Conservation (phyloP, 345 rosid species). For the Cochlearia excelsa region DNA sequence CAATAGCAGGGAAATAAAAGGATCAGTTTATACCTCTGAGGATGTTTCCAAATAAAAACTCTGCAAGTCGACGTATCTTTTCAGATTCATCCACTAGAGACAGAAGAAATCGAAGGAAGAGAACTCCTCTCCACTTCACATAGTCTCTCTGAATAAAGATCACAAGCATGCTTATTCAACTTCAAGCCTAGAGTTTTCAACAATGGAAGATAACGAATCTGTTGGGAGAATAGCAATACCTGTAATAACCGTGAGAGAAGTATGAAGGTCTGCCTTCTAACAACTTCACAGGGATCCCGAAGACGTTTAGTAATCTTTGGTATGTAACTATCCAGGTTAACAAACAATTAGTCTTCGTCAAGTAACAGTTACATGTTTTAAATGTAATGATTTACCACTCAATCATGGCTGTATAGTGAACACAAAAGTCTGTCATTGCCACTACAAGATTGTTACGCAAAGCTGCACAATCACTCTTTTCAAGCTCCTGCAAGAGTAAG, state of each 20-base stretch:
- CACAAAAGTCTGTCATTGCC: slow-evolving; percentile 86
- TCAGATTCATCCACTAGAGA: slow-evolving; percentile 92
- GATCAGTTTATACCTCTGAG: slow-evolving; percentile 56
- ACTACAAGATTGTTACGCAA: slow-evolving; percentile 92
- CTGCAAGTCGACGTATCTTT: slow-evolving; percentile 84
- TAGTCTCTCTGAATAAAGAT: slow-evolving; percentile 71
- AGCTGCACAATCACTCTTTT: slow-evolving; percentile 79
- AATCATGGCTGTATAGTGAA: slow-evolving; percentile 83
- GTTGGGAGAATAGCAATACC: slow-evolving; percentile 43
- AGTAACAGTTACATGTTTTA: background rate
- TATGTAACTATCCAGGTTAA: slow-evolving; percentile 60
- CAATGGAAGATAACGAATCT: background rate
- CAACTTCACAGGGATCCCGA: slow-evolving; percentile 83
- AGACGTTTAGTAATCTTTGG: slow-evolving; percentile 80
- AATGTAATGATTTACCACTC: slow-evolving; percentile 70
- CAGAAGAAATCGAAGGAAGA: slow-evolving; percentile 78
- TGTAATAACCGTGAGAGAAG: slow-evolving; percentile 89
- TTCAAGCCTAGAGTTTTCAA: background rate
- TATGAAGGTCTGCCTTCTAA: slow-evolving; percentile 88
- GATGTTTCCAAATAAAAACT: slow-evolving; percentile 82
- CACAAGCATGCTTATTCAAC: slow-evolving; percentile 9
- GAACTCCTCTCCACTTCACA: slow-evolving; percentile 96
- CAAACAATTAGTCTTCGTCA: slow-evolving; percentile 24
- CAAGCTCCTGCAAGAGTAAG: slow-evolving; percentile 69
- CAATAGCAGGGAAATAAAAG: slow-evolving; percentile 1